These are phyloP conservation scores for Limtongozyma cylindracea DNA, from an alignment of 805 yeast species.

Conservation along the genomic window DNA sequence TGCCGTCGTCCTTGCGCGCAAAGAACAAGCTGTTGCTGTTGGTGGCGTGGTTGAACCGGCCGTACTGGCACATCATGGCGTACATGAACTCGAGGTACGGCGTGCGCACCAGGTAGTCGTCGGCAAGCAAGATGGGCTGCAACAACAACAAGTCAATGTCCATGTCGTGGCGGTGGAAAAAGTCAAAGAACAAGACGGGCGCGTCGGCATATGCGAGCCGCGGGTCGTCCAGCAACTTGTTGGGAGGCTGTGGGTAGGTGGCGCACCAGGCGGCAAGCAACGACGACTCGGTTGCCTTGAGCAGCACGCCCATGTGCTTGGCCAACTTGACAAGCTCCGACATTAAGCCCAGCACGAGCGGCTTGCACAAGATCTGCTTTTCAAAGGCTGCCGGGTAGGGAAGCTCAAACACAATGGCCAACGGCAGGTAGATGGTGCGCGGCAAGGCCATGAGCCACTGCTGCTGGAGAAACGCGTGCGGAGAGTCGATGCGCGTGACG, in stretches of 20 bases:
- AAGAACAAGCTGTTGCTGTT: too few relatives aligned
- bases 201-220: conserved; percentile 8
- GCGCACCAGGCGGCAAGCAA: conserved; percentile 27
- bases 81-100: conserved; percentile 79
- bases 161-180: conserved; percentile 21
- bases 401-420: conserved; percentile 49
- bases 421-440: conserved; percentile 51
- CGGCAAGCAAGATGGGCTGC: conserved; percentile 79
- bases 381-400: conserved; percentile 32
- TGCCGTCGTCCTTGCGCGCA: too few relatives aligned
- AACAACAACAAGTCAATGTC: conserved; percentile 54
- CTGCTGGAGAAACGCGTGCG: conserved; percentile 35
- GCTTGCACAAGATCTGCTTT: conserved; percentile 59
- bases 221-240: conserved; percentile 2
- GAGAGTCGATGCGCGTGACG: conserved; percentile 10
- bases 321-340: conserved; percentile 50
- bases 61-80: conserved; percentile 46
- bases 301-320: conserved; percentile 52
- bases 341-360: conserved; percentile 58
- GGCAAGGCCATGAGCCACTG: conserved; percentile 80
- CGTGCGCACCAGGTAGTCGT: conserved; percentile 63
- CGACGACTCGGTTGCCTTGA: conserved; percentile 36
- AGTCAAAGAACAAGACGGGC: conserved; percentile 39
- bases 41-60: conserved; percentile 15
- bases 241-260: conserved; percentile 10